phyloP scores from a whole-genome alignment of 345 rosid genomes.

The Populus pruinosa region DNA sequence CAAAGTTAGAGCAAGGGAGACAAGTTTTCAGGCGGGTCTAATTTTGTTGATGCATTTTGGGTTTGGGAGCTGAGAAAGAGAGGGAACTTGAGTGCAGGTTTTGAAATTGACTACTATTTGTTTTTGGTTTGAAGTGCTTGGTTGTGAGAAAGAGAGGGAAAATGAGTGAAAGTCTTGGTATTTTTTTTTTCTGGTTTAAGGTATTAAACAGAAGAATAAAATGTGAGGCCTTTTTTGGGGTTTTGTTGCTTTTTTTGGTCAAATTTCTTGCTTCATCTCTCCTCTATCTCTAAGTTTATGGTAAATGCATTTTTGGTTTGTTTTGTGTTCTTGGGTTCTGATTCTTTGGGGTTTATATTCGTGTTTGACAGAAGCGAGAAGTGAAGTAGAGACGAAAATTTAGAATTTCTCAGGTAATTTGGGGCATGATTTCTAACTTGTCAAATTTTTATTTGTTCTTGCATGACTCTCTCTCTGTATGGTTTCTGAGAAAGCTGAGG shows the following conservation, averaged over 20 bases:
- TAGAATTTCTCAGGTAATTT: not conserved
- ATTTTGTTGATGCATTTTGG: too few relatives aligned
- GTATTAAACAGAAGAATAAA: not conserved
- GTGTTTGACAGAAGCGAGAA: not conserved
- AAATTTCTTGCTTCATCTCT: not conserved
- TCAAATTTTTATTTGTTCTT: not conserved
- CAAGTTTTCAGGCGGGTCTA: too few relatives aligned
- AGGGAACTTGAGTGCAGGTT: too few relatives aligned
- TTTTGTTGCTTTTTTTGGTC: not conserved
- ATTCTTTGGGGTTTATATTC: not conserved
- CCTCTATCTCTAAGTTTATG: not conserved
- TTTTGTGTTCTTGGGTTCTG: not conserved
- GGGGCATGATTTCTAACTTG: not conserved
- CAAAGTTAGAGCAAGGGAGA: too few relatives aligned
- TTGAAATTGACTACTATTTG: not conserved
- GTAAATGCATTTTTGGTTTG: not conserved
- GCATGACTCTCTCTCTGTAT: not conserved
- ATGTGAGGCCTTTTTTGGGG: not conserved
- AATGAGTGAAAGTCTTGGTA: not conserved
- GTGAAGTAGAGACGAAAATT: not conserved
- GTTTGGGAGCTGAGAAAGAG: not conserved
- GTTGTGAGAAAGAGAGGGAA: constrained; percentile 5
- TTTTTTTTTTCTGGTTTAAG: not conserved
- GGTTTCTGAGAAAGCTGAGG: not conserved
- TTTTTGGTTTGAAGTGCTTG: constrained; percentile 2